These are phyloP conservation scores for Lactifluus echinatus DNA, from an alignment of 768 basidiomycete genomes.

Conservation along the genomic window DNA sequence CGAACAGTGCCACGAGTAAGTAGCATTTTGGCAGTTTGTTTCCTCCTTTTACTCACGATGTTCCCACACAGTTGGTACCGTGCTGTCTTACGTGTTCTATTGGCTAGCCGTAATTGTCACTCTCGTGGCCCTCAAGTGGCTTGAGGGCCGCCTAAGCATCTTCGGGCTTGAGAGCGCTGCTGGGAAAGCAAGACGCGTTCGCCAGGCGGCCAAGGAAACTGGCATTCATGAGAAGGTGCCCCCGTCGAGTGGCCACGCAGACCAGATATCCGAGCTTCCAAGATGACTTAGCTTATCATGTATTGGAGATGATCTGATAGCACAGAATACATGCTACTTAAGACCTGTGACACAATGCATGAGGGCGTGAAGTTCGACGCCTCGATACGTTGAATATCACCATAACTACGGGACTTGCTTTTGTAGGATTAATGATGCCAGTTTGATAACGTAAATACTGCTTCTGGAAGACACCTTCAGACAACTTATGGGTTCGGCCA, in stretches of 20 bases:
- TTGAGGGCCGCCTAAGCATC: constrained; percentile 24
- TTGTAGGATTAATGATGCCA: background rate
- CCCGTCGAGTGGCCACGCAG: background rate
- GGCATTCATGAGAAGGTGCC: constrained; percentile 1
- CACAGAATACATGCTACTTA: background rate
- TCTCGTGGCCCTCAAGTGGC: constrained; percentile 59
- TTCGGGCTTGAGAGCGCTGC: constrained; percentile 11
- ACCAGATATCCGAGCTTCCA: constrained; percentile 11
- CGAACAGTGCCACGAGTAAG: constrained; percentile 67
- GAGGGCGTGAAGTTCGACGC: background rate
- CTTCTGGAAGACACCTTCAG: too few species aligned
- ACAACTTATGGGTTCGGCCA: too few species aligned
- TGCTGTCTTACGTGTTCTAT: constrained; percentile 87
- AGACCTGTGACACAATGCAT: too few species aligned
- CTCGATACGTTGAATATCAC: background rate
- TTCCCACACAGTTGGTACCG: constrained; percentile 47
- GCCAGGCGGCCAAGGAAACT: background rate
- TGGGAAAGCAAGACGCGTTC: constrained; percentile 11
- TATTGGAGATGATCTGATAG: background rate
- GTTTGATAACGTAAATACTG: background rate
- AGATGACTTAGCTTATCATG: background rate
- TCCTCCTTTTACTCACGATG: background rate
- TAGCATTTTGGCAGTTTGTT: constrained; percentile 4
- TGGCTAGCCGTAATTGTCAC: constrained; percentile 74
- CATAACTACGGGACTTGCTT: background rate